Evolutionary conservation across 805 yeast genomes (phyloP), one percentile per base, ranked within the genome.

Genomic region (Ogataea haglerorum): DNA sequence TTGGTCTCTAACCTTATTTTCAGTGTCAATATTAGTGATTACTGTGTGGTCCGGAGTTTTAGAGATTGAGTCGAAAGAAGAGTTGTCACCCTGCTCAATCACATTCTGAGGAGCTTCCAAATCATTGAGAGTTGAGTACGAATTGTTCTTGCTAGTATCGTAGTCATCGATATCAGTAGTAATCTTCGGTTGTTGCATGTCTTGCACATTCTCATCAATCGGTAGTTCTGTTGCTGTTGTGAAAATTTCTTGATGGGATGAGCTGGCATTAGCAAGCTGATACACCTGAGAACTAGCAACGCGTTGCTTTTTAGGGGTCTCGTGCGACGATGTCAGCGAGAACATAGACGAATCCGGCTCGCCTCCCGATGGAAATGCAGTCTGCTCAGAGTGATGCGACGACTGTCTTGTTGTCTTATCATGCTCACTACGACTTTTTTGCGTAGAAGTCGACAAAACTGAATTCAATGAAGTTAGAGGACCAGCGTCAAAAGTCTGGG

Each of bases 141-240:
- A 38, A 22, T 37, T 34, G 33, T 29, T 43, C n/a, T 13, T 22
- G 35, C 31, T 24, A 2, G 34, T n/a, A 10, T 24, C 30, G 21
- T 28, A 23, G 4, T 34, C 31, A 8, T 30, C 33, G 13, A 21
- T 6, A 13, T 13, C 6, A 18, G 19, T 15, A 12, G 10, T 9
- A 6, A 6, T 9, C 12, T 16, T 18, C 15, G 38, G 43, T 14
- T 31, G 25, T 15, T 29, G 18, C 13, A 29, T 4, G n/a, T 18
- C 32, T 9, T 23, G 27, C 6, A 16, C 21, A 10, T 23, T 10
- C 12, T 34, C 34, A 14, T 31, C 38, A n/a, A 21, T 19, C 9
- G 56, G 56, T 19, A 68, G 57, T 39, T 68, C 69, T 0, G 67
- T 55, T 1, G 72, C 72, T 2, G 72, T 67, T 10, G 63, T 66